A percentile compares a stretch with the other conserved stretches of the same genome.
phyloP scores from a whole-genome alignment of 306 rosid species.

The Morella rubra region DNA sequence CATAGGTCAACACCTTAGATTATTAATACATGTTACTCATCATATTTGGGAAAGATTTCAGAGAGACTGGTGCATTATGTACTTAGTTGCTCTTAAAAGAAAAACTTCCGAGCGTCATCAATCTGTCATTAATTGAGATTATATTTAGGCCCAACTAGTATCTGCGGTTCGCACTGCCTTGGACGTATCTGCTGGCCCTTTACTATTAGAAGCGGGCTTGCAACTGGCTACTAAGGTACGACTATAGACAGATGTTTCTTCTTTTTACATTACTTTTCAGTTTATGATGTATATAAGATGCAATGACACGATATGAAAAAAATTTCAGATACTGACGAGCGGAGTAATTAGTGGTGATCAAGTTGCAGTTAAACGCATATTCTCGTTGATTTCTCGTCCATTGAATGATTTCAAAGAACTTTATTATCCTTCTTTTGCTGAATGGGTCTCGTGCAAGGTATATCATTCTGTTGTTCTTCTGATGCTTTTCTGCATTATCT shows the following conservation, averaged over 20 bases:
- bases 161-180: conserved; percentile 95
- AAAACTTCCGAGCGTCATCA: conserved; percentile 22
- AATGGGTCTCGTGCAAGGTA: conserved; percentile 98
- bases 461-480: conserved; percentile 19
- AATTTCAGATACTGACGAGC: conserved; percentile 82
- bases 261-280: conserved; percentile 23
- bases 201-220: conserved; percentile 93
- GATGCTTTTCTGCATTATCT: conserved; percentile 17
- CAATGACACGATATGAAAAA: conserved; percentile 20
- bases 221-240: conserved; percentile 93
- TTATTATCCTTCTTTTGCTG: conserved; percentile 98
- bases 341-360: conserved; percentile 93
- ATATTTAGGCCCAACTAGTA: conserved; percentile 82
- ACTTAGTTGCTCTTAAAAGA: conserved; percentile 8
- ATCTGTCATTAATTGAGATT: conserved; percentile 33
- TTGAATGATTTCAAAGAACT: conserved; percentile 81
- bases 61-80: background rate
- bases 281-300: background rate
- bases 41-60: conserved; percentile 17
- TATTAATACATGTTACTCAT: background rate
- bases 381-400: conserved; percentile 86
- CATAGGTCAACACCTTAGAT: background rate
- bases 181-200: conserved; percentile 87
- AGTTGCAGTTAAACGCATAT: conserved; percentile 85
- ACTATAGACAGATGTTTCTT: conserved; percentile 3